These are phyloP conservation scores for Calycina herbarum DNA, from an alignment of 2,329 filamentous ascomycete species.

Conservation along the genomic window DNA sequence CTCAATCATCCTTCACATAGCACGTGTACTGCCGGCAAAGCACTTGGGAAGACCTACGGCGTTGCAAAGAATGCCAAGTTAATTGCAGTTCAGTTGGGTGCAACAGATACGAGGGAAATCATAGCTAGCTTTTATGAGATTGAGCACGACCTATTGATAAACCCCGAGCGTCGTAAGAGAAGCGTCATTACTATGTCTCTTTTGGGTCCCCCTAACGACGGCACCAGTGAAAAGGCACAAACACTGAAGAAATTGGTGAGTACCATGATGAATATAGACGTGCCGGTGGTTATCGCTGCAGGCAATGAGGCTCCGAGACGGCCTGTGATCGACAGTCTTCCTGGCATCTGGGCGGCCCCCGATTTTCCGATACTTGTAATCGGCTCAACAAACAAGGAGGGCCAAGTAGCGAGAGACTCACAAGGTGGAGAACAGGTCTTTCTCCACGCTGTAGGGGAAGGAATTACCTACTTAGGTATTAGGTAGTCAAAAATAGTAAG, in stretches of 20 bases:
- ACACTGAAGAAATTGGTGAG: background rate
- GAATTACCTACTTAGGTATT: background rate
- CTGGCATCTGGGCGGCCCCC: background rate
- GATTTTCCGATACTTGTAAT: conserved; percentile 1
- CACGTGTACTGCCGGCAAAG: background rate
- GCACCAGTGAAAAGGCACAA: background rate
- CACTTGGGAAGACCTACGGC: background rate
- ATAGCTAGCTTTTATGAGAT: background rate
- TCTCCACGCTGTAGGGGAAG: background rate
- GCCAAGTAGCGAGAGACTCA: background rate
- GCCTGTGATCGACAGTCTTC: background rate
- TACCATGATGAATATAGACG: background rate
- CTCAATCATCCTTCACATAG: background rate
- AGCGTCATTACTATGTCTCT: background rate
- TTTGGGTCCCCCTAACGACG: background rate
- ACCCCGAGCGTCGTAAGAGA: background rate
- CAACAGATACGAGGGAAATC: background rate
- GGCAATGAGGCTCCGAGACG: background rate
- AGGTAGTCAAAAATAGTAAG: no score
- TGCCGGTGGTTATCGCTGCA: background rate
- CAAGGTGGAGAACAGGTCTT: background rate
- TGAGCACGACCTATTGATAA: background rate
- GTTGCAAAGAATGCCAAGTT: background rate
- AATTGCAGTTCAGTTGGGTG: background rate
- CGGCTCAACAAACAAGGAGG: background rate